Percentiles rank a stretch among this genome's conserved stretches.
Conservation (phyloP, 2,329 filamentous ascomycete species). For the Colletotrichum orchidophilum region DNA sequence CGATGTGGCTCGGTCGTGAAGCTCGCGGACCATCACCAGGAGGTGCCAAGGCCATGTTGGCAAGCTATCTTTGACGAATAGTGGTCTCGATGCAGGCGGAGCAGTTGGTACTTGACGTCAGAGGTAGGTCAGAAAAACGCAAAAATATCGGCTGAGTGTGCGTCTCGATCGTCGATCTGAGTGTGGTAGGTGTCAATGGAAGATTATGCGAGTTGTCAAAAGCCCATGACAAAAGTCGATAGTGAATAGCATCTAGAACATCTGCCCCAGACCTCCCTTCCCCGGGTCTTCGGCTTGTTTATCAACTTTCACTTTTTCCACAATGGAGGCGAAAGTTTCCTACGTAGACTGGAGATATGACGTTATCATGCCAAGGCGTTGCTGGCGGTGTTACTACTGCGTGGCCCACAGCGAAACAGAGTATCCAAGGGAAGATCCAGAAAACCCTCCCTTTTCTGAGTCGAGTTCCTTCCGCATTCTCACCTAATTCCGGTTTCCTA, state of each 20-base stretch:
- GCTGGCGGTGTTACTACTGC: background rate
- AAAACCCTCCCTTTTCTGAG: background rate
- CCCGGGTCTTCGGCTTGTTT: background rate
- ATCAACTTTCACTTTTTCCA: background rate
- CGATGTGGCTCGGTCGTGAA: background rate
- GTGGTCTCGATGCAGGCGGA: background rate
- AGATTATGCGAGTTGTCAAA: background rate
- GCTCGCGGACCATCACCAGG: background rate
- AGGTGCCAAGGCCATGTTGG: background rate
- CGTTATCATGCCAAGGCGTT: slow-evolving; percentile 12
- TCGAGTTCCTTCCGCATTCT: background rate
- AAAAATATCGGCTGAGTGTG: background rate
- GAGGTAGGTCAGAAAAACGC: background rate
- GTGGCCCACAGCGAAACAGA: background rate
- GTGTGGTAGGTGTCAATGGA: background rate
- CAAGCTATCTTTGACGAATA: background rate
- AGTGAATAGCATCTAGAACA: background rate
- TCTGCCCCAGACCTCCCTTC: background rate
- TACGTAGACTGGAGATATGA: slow-evolving; percentile 22
- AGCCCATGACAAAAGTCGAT: background rate
- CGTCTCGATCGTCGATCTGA: background rate
- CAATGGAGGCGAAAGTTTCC: background rate
- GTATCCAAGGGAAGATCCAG: background rate
- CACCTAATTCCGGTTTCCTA: background rate
- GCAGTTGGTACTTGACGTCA: background rate